These are phyloP conservation scores for Raffaelea deltoideospora DNA, from an alignment of 2,329 filamentous ascomycete species.

Conservation along the genomic window DNA sequence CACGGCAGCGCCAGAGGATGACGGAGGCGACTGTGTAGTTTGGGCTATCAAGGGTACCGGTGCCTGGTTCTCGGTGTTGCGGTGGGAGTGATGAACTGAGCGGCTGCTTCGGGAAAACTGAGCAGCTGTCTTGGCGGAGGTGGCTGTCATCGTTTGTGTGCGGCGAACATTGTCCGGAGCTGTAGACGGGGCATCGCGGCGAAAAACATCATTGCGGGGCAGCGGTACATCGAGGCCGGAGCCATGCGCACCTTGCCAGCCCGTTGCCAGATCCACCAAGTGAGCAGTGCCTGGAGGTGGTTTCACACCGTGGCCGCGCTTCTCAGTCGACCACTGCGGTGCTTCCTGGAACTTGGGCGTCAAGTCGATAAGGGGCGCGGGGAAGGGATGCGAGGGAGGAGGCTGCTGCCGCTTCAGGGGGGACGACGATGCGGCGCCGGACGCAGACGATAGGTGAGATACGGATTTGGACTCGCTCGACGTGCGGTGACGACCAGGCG, in stretches of 20 bases:
- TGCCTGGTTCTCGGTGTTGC: not conserved
- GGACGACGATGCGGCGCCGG: no score
- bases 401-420: not conserved
- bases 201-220: slow-evolving; percentile 1
- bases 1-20: not conserved
- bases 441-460: no score
- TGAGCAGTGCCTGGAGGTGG: slow-evolving; percentile 24
- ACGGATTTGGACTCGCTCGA: no score
- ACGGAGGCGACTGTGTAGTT: not conserved
- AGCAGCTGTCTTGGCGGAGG: slow-evolving; percentile 4
- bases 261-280: slow-evolving; percentile 30
- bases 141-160: slow-evolving; percentile 8
- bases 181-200: slow-evolving; percentile 1
- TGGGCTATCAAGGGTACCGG: not conserved
- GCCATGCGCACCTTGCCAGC: not conserved
- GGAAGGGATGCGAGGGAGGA: slow-evolving; percentile 8
- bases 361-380: slow-evolving; percentile 53
- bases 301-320: slow-evolving; percentile 33
- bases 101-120: slow-evolving; percentile 4
- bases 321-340: slow-evolving; percentile 39
- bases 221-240: not conserved
- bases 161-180: not conserved
- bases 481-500: no score
- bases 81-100: slow-evolving; percentile 1
- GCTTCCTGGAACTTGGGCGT: slow-evolving; percentile 49